Conservation (phyloP, 352 stramenopile species). For the Globisporangium recalcitrans region DNA sequence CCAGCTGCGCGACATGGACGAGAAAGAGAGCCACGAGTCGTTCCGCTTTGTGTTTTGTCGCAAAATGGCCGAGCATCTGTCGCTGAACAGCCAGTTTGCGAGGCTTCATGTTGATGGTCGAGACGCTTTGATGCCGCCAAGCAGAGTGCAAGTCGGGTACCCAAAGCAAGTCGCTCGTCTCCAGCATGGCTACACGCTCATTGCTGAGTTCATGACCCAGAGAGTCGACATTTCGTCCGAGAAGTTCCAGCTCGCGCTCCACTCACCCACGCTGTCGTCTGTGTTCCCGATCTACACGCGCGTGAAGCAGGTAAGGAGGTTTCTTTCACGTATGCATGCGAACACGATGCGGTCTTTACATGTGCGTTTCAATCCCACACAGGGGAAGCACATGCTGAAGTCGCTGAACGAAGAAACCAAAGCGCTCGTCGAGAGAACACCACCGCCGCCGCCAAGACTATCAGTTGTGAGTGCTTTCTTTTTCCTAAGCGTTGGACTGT, state of each 20-base stretch:
- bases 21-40: conserved; percentile 28
- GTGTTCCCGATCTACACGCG: conserved; percentile 47
- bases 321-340: not conserved
- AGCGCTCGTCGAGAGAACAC: conserved; percentile 24
- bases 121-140: conserved; percentile 1
- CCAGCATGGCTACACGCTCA: conserved; percentile 22
- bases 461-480: conserved; percentile 21
- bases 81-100: conserved; percentile 10
- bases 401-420: conserved; percentile 34
- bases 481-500: not conserved
- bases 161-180: conserved; percentile 31
- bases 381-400: conserved; percentile 40
- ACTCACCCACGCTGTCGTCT: conserved; percentile 28
- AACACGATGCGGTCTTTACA: not conserved
- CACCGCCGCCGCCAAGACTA: conserved; percentile 21
- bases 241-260: conserved; percentile 24
- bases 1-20: conserved; percentile 26
- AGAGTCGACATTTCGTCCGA: conserved; percentile 25
- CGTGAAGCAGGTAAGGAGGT: conserved; percentile 35
- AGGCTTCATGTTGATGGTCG: not conserved
- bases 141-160: conserved; percentile 31
- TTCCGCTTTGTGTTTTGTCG: conserved; percentile 45
- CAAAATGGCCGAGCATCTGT: conserved; percentile 47
- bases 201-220: conserved; percentile 31
- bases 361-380: not conserved